Evolutionary conservation across 2,329 filamentous ascomycete genomes (phyloP).

Genomic region (Colletotrichum lupini): DNA sequence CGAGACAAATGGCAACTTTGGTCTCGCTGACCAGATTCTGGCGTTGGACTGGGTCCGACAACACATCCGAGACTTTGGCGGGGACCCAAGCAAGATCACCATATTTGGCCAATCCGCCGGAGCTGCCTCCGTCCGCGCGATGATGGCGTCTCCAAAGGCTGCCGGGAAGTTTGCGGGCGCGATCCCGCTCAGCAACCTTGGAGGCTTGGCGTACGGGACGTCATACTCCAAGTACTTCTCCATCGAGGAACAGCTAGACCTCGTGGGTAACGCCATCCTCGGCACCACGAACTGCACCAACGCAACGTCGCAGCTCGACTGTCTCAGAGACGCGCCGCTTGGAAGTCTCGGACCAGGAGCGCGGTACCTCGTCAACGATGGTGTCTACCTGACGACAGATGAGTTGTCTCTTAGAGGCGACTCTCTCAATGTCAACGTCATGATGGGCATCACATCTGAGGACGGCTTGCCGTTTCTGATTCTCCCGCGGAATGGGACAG

Average conservation of each 20-base stretch:
- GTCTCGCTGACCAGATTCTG: conserved; percentile 59
- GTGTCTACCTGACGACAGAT: conserved; percentile 60
- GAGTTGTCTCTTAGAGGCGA: conserved; percentile 58
- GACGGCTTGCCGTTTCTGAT: conserved; percentile 66
- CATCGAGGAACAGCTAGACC: conserved; percentile 60
- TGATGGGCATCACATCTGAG: conserved; percentile 66
- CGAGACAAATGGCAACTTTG: conserved; percentile 59
- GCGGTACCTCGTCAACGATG: conserved; percentile 68
- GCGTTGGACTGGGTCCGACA: conserved; percentile 62
- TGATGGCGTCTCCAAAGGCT: conserved; percentile 60
- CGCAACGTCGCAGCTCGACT: conserved; percentile 60
- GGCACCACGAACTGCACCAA: conserved; percentile 61
- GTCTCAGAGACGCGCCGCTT: conserved; percentile 60
- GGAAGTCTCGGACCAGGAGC: conserved; percentile 53
- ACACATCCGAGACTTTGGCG: conserved; percentile 65
- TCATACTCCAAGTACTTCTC: conserved; percentile 70
- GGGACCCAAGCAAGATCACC: conserved; percentile 65
- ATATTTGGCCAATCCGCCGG: conserved; percentile 68
- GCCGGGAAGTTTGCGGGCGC: conserved; percentile 59
- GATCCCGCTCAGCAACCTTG: conserved; percentile 54
- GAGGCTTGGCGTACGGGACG: conserved; percentile 62
- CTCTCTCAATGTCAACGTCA: conserved; percentile 61
- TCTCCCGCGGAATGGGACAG: conserved; percentile 43
- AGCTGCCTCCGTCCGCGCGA: conserved; percentile 60
- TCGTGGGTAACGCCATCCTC: conserved; percentile 63